Percentiles rank a stretch among this genome's conserved stretches.
These are phyloP conservation scores for Dictyostelium discoideum DNA, from an alignment of 78 protist species.

Conservation along the genomic window DNA sequence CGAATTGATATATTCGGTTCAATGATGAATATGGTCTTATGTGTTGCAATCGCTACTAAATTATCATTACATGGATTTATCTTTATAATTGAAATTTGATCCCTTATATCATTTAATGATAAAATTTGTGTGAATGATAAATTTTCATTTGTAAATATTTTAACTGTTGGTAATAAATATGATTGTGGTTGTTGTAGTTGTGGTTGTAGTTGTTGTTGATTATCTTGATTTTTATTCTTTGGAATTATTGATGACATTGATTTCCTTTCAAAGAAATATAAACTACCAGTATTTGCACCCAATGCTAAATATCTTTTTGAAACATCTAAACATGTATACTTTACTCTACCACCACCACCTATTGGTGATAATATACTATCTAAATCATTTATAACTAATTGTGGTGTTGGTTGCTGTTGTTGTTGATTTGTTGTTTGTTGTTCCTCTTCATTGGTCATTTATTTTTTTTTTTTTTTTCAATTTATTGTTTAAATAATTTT, in stretches of 20 bases:
- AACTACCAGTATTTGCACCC: slow-evolving; percentile 76
- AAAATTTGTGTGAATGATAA: slow-evolving; percentile 49
- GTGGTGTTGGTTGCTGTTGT: background rate
- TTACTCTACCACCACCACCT: slow-evolving; percentile 70
- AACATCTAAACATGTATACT: slow-evolving; percentile 71
- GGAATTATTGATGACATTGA: background rate
- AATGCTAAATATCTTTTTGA: slow-evolving; percentile 48
- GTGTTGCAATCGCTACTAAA: slow-evolving; percentile 49
- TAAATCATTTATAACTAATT: slow-evolving; percentile 27
- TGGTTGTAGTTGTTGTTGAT: background rate
- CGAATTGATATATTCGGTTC: slow-evolving; percentile 48
- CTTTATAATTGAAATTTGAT: slow-evolving; percentile 13
- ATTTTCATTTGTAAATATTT: slow-evolving; percentile 29
- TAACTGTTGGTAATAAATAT: background rate
- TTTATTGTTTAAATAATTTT: background rate
- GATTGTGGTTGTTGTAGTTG: background rate
- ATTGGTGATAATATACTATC: slow-evolving; percentile 63
- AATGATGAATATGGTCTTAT: slow-evolving; percentile 28
- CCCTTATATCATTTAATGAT: slow-evolving; percentile 68
- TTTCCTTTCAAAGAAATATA: slow-evolving; percentile 70
- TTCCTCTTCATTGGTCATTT: background rate
- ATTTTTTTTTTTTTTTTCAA: background rate
- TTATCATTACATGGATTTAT: slow-evolving; percentile 56
- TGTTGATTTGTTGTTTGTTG: background rate
- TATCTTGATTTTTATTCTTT: background rate